Evolutionary conservation across 2,329 filamentous ascomycete genomes (phyloP).

Genomic region (Penicillium decumbens): DNA sequence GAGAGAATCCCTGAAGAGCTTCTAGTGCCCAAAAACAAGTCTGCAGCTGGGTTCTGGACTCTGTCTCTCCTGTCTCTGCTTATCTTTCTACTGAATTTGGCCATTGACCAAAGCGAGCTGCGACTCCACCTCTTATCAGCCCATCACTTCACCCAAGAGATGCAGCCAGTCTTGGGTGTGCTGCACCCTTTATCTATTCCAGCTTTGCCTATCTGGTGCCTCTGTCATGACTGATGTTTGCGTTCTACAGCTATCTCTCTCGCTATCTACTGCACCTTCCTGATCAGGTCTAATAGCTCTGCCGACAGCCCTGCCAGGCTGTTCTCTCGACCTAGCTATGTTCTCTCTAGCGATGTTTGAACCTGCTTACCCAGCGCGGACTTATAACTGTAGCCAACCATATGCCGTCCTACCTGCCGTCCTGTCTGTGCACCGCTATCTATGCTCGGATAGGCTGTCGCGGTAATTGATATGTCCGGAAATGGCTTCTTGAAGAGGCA

Average conservation of each 20-base stretch:
- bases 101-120: not conserved
- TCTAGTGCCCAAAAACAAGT: not conserved
- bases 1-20: not conserved
- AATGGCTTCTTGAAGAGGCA: constrained; percentile 2
- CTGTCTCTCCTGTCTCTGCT: not conserved
- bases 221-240: not conserved
- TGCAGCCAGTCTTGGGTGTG: not conserved
- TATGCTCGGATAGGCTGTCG: not conserved
- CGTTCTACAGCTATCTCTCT: not conserved
- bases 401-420: not conserved
- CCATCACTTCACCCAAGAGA: not conserved
- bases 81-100: not conserved
- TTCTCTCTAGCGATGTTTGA: not conserved
- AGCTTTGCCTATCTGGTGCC: not conserved
- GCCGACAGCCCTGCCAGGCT: not conserved
- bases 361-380: not conserved
- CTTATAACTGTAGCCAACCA: constrained; percentile 1
- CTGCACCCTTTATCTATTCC: not conserved
- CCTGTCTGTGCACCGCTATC: constrained; percentile 5
- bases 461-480: not conserved
- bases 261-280: constrained; percentile 4
- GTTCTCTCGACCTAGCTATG: not conserved
- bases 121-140: not conserved
- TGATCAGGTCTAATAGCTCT: constrained; percentile 2
- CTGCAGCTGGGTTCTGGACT: not conserved